Percentiles rank a stretch among this genome's conserved stretches.
These are phyloP conservation scores for Starmerella sp. DNA, from an alignment of 805 yeast species.

Conservation along the genomic window DNA sequence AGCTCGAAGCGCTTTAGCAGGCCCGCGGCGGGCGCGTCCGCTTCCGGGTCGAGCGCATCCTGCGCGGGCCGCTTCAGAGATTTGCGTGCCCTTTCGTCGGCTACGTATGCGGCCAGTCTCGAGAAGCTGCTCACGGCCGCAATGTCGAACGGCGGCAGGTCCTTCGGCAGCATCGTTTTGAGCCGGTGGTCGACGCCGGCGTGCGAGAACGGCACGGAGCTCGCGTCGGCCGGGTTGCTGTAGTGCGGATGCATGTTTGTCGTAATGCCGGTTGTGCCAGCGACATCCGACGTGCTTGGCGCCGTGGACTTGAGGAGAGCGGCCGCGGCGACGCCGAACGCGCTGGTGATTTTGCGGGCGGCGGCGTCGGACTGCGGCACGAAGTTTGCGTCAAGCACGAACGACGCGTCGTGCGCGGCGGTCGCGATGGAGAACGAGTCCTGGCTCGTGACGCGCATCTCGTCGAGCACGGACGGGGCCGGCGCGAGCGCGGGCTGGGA, in stretches of 20 bases:
- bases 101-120: not conserved
- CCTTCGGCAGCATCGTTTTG: slow-evolving; percentile 31
- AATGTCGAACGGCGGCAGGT: slow-evolving; percentile 26
- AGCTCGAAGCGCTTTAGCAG: slow-evolving; percentile 8
- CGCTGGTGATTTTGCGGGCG: not conserved
- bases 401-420: slow-evolving; percentile 6
- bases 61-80: too few species aligned
- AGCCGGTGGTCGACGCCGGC: slow-evolving; percentile 56
- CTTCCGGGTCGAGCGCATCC: too few species aligned
- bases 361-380: not conserved
- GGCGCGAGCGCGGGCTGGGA: not conserved
- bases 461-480: not conserved
- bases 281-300: slow-evolving; percentile 30
- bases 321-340: not conserved
- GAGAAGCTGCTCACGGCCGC: not conserved
- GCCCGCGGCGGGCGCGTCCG: not conserved
- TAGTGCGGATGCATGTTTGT: slow-evolving; percentile 57
- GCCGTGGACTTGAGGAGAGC: slow-evolving; percentile 3
- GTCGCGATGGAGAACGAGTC: not conserved
- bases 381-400: slow-evolving; percentile 1
- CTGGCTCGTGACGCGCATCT: not conserved
- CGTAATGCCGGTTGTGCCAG: slow-evolving; percentile 36
- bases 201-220: slow-evolving; percentile 43
- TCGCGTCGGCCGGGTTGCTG: slow-evolving; percentile 42
- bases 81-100: not conserved